Conservation (phyloP, 805 yeast species). For the Tetrapisispora phaffii region DNA sequence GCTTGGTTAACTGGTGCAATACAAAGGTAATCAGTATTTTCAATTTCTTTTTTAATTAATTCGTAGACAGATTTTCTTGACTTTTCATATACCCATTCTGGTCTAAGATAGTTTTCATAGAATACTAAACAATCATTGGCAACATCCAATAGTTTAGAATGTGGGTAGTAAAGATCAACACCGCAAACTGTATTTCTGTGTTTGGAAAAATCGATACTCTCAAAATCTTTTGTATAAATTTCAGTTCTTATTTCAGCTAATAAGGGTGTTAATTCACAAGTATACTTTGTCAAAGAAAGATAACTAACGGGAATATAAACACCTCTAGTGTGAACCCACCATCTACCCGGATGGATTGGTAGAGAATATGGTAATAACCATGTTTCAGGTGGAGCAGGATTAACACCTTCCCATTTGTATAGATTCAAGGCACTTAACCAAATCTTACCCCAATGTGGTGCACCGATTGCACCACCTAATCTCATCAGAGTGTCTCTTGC, state of each 20-base stretch:
- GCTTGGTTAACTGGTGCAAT: constrained; percentile 94
- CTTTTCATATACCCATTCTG: constrained; percentile 53
- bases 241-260: constrained; percentile 61
- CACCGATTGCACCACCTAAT: constrained; percentile 82
- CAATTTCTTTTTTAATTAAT: constrained; percentile 60
- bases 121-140: constrained; percentile 49
- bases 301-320: constrained; percentile 84
- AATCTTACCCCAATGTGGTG: constrained; percentile 96
- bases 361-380: constrained; percentile 76
- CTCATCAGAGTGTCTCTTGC: constrained; percentile 62
- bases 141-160: constrained; percentile 53
- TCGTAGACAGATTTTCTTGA: constrained; percentile 48
- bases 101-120: constrained; percentile 69
- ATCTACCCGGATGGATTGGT: constrained; percentile 87
- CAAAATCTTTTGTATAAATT: constrained; percentile 61
- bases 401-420: constrained; percentile 93
- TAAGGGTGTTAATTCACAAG: constrained; percentile 55
- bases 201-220: constrained; percentile 52
- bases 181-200: constrained; percentile 84
- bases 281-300: constrained; percentile 45
- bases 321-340: constrained; percentile 99
- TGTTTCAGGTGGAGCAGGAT: constrained; percentile 94
- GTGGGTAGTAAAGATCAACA: constrained; percentile 90
- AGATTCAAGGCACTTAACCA: constrained; percentile 76
- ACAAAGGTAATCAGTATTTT: constrained; percentile 69